Percentiles rank a stretch among this genome's conserved stretches.
Conservation (phyloP, 106 monocot genomes). For the Acorus gramineus region DNA sequence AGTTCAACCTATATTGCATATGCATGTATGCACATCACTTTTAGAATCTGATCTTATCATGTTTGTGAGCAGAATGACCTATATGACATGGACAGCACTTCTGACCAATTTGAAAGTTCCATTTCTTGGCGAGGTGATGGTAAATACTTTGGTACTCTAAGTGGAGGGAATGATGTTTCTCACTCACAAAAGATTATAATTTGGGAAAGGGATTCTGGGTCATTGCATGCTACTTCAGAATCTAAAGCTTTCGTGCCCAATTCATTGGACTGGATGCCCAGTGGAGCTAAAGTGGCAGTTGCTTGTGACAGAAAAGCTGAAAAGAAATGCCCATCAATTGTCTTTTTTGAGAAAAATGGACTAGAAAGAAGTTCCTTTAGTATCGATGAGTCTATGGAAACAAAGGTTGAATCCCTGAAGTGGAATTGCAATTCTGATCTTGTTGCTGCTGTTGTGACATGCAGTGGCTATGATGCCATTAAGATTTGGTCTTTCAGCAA, state of each 20-base stretch:
- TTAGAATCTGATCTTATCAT: conserved; percentile 3
- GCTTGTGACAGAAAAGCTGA: conserved; percentile 43
- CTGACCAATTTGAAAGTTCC: conserved; percentile 24
- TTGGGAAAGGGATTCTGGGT: conserved; percentile 89
- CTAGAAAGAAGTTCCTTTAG: conserved; percentile 74
- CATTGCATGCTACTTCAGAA: conserved; percentile 58
- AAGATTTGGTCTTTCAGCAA: conserved; percentile 81
- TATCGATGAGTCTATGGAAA: conserved; percentile 35
- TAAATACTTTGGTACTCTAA: conserved; percentile 79
- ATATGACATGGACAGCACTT: conserved; percentile 11
- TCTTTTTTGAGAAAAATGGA: conserved; percentile 94
- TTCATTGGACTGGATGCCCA: conserved; percentile 94
- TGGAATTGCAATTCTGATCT: conserved; percentile 94
- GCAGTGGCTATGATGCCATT: conserved; percentile 51
- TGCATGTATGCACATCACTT: too few species aligned
- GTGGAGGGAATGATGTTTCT: conserved; percentile 26
- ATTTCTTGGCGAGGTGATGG: conserved; percentile 97
- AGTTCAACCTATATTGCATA: too few species aligned
- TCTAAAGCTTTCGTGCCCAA: conserved; percentile 40
- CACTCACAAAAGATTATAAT: conserved; percentile 46
- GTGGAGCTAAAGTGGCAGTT: conserved; percentile 71
- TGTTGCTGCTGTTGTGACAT: conserved; percentile 50
- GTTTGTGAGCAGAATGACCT: conserved; percentile 27
- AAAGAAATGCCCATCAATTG: conserved; percentile 46
- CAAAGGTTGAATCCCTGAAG: conserved; percentile 39